Evolutionary conservation across 1,139 yeast species (phyloP).

Genomic region (Hanseniaspora sp.): DNA sequence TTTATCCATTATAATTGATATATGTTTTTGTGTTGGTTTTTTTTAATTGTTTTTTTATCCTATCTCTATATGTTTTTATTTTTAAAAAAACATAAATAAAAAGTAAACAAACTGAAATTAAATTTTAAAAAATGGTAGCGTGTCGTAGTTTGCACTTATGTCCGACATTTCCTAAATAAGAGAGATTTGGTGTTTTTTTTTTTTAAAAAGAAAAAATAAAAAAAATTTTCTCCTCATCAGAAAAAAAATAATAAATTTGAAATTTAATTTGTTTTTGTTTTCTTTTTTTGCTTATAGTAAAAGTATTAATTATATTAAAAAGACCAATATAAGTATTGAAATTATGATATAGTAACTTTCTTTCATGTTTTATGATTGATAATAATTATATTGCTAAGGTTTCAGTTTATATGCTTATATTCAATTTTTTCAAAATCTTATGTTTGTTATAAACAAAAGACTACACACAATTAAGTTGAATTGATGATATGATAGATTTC

Average conservation of each 20-base stretch:
- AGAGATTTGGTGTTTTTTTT: too few species aligned
- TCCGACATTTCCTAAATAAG: too few species aligned
- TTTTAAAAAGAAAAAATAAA: too few species aligned
- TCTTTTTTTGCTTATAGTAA: too few species aligned
- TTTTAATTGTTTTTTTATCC: not conserved
- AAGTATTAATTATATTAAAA: not conserved
- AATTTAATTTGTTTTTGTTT: too few species aligned
- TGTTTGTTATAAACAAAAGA: not conserved
- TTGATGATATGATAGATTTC: conserved; percentile 1
- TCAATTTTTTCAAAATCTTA: not conserved
- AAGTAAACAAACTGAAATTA: too few species aligned
- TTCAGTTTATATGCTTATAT: not conserved
- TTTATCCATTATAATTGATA: not conserved
- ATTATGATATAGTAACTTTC: not conserved
- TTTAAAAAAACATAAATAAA: too few species aligned
- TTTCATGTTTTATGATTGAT: not conserved
- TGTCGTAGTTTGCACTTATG: too few species aligned
- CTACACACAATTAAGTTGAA: conserved; percentile 17
- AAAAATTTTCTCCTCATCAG: too few species aligned
- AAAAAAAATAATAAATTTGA: too few species aligned
- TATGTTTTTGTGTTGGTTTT: not conserved
- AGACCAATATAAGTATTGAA: not conserved
- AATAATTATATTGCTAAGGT: not conserved
- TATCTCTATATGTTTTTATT: not conserved
- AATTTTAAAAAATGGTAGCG: too few species aligned